phyloP scores from a whole-genome alignment of 1,284 basidiomycete genomes.

The Papiliotrema nemorosa region DNA sequence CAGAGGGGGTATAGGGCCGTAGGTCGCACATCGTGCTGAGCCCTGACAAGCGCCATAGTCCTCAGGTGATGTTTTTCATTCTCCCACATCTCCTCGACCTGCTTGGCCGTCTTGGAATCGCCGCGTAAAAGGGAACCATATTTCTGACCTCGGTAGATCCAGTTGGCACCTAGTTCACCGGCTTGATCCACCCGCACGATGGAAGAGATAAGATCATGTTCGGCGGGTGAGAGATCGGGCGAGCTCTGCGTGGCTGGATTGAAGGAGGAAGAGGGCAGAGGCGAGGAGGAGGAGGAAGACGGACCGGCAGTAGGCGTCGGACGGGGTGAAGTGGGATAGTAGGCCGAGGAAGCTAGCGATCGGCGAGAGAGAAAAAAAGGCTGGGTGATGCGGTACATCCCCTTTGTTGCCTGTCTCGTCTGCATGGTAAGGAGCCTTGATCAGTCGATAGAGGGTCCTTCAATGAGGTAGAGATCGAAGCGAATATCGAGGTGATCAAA shows the following conservation, averaged over 20 bases:
- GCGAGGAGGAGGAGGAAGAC: neutral
- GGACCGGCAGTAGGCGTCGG: neutral
- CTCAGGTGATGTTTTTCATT: slow-evolving; percentile 88
- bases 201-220: slow-evolving; percentile 42
- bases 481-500: too few species aligned
- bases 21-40: slow-evolving; percentile 79
- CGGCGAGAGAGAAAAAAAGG: neutral
- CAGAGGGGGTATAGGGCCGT: slow-evolving; percentile 80
- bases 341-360: slow-evolving; percentile 2
- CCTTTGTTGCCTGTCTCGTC: neutral
- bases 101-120: slow-evolving; percentile 59
- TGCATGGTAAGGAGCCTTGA: neutral
- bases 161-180: slow-evolving; percentile 88
- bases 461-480: too few species aligned
- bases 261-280: neutral
- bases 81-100: slow-evolving; percentile 94
- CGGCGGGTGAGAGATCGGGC: slow-evolving; percentile 29
- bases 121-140: slow-evolving; percentile 61
- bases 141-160: slow-evolving; percentile 80
- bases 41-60: slow-evolving; percentile 77
- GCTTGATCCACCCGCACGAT: slow-evolving; percentile 82
- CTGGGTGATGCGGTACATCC: neutral
- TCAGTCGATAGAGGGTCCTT: too few species aligned
- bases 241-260: slow-evolving; percentile 30
- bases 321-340: slow-evolving; percentile 1